Evolutionary conservation across 208 protist genomes (phyloP), one percentile per base, ranked within the genome.

Genomic region (Crithidia expoeki): DNA sequence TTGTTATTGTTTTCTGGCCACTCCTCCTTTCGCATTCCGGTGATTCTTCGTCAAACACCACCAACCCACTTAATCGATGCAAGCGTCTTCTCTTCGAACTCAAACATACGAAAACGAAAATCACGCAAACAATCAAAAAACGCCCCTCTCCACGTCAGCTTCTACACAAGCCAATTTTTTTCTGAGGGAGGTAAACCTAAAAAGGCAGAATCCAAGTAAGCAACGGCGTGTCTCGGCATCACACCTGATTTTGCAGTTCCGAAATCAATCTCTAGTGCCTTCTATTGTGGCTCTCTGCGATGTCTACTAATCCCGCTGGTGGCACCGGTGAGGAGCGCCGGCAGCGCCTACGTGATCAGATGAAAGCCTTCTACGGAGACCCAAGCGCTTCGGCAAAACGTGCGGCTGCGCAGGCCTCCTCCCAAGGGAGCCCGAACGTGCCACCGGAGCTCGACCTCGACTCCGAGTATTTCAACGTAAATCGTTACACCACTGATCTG

Each of bases 311-410:
- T 40, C 34, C 50, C 3, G 19, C 40, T 4, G 60, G 53, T 14
- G 66, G 58, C 47, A 63, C 58, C 27, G 67, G 56, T 30, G 65
- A 66, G 33, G 85, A 92, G 47, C 87, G 86, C 6, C 79, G 91
- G 25, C 70, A 77, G 72, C 81, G 80, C 10, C 67, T 94, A 27
- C 83, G 91, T 1, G 84, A 93, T 19, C 88, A 94, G 61, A 89
- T 96, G 80, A 76, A 79, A 28, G 79, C 87, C 21, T 96, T 96
- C 67, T 96, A 96, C 75, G 90, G 86, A 30, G 87, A 90, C 66
- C 76, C 81, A 14, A 71, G 60, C 42, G 76, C 76, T 6, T 68
- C 51, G 14, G 42, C 62, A 6, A 63, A 64, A 68, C 55, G 71
- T 51, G 25, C 49, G 21, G 59, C 64, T 17, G 28, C 36, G 16